A percentile compares a stretch with the other conserved stretches of the same genome.
phyloP scores from a whole-genome alignment of 2,329 filamentous ascomycete species.

The Myotisia sp. region DNA sequence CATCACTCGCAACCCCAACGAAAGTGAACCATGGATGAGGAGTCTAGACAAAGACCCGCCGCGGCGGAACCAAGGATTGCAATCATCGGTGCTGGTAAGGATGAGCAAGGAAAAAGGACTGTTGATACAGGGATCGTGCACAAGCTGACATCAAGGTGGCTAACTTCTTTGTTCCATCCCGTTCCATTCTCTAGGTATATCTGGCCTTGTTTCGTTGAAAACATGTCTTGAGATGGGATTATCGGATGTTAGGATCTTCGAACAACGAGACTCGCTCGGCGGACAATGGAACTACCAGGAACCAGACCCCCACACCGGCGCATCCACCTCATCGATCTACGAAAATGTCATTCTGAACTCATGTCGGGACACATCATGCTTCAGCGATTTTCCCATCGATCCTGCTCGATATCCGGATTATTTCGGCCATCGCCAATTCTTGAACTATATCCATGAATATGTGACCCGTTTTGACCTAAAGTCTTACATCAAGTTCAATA shows the following conservation, averaged over 20 bases:
- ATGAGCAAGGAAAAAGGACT: background rate
- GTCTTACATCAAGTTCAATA: constrained; percentile 23
- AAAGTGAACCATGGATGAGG: too few species aligned
- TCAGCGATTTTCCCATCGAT: constrained; percentile 30
- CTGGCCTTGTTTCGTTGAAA: constrained; percentile 26
- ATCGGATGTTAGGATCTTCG: constrained; percentile 22
- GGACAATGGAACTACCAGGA: constrained; percentile 29
- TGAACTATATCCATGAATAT: constrained; percentile 26
- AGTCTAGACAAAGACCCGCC: too few species aligned
- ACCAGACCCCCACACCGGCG: constrained; percentile 13
- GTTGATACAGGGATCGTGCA: background rate
- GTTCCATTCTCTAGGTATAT: constrained; percentile 23
- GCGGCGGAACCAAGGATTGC: constrained; percentile 11
- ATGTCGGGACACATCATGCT: constrained; percentile 26
- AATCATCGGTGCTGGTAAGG: constrained; percentile 15
- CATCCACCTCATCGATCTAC: constrained; percentile 24
- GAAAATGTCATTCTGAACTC: constrained; percentile 26
- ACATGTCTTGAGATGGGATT: constrained; percentile 27
- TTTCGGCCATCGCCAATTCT: constrained; percentile 23
- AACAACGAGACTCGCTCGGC: constrained; percentile 23
- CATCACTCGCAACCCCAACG: too few species aligned
- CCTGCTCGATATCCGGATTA: constrained; percentile 26
- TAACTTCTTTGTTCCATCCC: too few species aligned
- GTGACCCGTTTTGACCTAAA: constrained; percentile 24
- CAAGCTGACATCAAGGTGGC: constrained; percentile 1